Base-by-base conservation (phyloP, 2,329 filamentous ascomycete species). In the Aspergillus pseudoviridinutans region DNA sequence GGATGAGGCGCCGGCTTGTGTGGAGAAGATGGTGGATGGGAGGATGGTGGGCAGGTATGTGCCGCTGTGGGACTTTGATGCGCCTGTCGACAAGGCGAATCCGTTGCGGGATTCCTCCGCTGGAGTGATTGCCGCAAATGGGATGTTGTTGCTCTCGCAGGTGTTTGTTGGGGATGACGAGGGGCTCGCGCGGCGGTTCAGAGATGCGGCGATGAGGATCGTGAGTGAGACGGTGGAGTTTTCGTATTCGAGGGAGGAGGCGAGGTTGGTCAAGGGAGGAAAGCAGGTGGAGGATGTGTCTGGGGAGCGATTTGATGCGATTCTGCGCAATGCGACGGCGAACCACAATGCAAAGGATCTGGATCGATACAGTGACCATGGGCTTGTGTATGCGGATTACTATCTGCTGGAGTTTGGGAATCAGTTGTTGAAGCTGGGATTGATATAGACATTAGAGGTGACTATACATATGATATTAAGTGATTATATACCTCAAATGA, bases 351-450 rank as follows among this genome's bases (percentile, higher is more conserved):
- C 66, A 41, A 62, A 73, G 63, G 74, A 70, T 10, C 67, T 68
- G 50, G 65, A 64, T 55, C 70, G 72, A 49, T 74, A 74, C 42
- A 64, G 63, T 32, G 68, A 76, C 51, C 73, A 76, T 63, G 75
- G 75, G 6, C 58, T 77, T 50, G 74, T 76, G 6, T 77, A 76
- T 66, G 75, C 72, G 12, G 75, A 77, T 56, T 77, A 76, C 54
- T 77, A 69, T 55, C 61, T 77, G 12, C 44, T 76, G 28, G 71
- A 74, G 52, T 75, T 76, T 63, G 75, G 74, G 6, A 77, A 76
- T 55, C 73, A 74, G 57, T 50, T 38, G 32, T 76, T 76, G 51
- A 65, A 72, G 3, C 61, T 66, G 63, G 61, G 61, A 7, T 51
- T 62, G 25, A 51, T 57, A 50, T 64, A 59, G 46, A 25, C 8